phyloP scores from a whole-genome alignment of 345 rosid species.

The Leavenworthia alabamica region DNA sequence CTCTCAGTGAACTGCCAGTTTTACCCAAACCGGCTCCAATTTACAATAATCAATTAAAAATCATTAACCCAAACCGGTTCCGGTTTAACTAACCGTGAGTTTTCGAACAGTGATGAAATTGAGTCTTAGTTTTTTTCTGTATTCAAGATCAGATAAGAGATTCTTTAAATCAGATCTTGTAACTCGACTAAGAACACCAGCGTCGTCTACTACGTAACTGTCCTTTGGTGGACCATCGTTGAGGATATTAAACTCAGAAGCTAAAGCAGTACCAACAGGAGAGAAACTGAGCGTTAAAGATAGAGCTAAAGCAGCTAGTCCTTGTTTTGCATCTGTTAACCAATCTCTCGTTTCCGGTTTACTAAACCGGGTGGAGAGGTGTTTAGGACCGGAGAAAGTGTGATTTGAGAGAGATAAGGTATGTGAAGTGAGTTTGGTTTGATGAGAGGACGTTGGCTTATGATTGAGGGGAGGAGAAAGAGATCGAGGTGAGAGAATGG shows the following conservation, averaged over 20 bases:
- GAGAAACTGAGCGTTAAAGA: conserved; percentile 73
- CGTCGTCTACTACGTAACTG: conserved; percentile 76
- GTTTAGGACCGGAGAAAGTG: conserved; percentile 38
- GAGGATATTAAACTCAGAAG: conserved; percentile 84
- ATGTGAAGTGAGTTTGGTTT: conserved; percentile 39
- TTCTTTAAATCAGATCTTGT: conserved; percentile 76
- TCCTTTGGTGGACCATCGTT: conserved; percentile 87
- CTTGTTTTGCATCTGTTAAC: conserved; percentile 64
- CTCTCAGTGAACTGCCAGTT: conserved; percentile 92
- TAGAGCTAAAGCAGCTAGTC: conserved; percentile 71
- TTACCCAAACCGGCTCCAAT: too few relatives aligned
- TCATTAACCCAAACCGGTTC: too few relatives aligned
- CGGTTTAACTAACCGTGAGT: conserved; percentile 60
- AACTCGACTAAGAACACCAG: conserved; percentile 88
- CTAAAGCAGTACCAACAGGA: conserved; percentile 65
- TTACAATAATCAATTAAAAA: too few relatives aligned
- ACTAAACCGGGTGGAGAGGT: conserved; percentile 26
- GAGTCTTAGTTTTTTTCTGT: conserved; percentile 65
- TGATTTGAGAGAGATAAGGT: conserved; percentile 37
- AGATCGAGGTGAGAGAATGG: conserved; percentile 55
- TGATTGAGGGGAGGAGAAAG: conserved; percentile 50
- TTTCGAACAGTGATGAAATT: conserved; percentile 86
- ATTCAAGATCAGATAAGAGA: conserved; percentile 85
- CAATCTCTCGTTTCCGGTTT: conserved; percentile 36
- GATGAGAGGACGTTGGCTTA: conserved; percentile 34